Conservation (phyloP, 306 rosid genomes). For the Erythrophleum fordii region DNA sequence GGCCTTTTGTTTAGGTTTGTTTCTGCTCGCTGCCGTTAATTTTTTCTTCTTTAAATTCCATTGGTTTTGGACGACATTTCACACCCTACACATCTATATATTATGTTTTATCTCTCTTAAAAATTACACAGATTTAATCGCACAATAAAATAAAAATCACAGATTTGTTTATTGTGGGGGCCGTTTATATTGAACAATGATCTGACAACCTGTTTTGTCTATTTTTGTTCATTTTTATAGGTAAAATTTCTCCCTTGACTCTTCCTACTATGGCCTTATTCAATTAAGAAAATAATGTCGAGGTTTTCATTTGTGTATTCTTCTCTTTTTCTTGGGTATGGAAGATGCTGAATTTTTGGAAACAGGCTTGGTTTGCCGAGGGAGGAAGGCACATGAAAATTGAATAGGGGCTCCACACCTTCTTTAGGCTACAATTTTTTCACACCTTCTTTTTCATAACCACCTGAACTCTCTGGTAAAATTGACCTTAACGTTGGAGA, state of each 20-base stretch:
- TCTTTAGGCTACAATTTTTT: background rate
- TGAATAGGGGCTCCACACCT: background rate
- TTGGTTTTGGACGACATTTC: background rate
- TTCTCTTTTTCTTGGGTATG: background rate
- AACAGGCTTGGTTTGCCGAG: background rate
- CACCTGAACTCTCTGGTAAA: background rate
- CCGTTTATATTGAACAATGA: background rate
- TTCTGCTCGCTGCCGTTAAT: background rate
- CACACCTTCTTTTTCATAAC: background rate
- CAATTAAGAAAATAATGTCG: background rate
- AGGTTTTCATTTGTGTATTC: background rate
- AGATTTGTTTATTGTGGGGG: background rate
- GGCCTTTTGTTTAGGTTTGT: background rate
- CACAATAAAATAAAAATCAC: background rate
- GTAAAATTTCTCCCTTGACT: background rate
- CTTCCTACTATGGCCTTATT: background rate
- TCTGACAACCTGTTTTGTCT: background rate
- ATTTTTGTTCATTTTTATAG: background rate
- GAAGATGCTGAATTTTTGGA: background rate
- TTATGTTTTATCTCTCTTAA: background rate
- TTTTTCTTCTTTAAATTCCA: too few species aligned
- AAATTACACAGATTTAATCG: background rate
- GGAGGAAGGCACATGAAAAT: background rate
- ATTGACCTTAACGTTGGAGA: background rate
- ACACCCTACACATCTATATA: background rate